Conservation (phyloP, 2,329 filamentous ascomycete genomes). For the Hypoxylon sp. region DNA sequence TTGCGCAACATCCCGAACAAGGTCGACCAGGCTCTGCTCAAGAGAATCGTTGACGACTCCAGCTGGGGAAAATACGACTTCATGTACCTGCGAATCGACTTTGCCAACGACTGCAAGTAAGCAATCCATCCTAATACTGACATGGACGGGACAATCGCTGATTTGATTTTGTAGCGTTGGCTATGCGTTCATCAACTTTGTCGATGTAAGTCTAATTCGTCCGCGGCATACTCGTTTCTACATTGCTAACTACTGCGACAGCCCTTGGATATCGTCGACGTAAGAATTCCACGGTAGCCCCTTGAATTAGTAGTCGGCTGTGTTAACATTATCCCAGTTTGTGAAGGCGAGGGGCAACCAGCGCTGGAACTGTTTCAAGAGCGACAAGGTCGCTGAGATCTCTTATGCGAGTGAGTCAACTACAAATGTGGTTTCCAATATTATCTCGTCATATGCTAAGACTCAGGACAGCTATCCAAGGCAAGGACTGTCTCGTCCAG, state of each 20-base stretch:
- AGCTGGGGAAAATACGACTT: slow-evolving; percentile 90
- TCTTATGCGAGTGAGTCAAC: slow-evolving; percentile 86
- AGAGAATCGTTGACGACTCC: slow-evolving; percentile 78
- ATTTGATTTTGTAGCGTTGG: slow-evolving; percentile 72
- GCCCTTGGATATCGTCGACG: slow-evolving; percentile 56
- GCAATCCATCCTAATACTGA: slow-evolving; percentile 45
- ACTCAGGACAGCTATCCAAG: slow-evolving; percentile 76
- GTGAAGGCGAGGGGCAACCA: slow-evolving; percentile 74
- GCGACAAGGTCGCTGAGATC: slow-evolving; percentile 85
- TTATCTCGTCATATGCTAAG: slow-evolving; percentile 39
- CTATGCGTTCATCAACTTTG: slow-evolving; percentile 97
- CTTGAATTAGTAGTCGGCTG: slow-evolving; percentile 44
- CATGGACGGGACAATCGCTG: slow-evolving; percentile 26
- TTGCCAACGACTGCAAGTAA: slow-evolving; percentile 83
- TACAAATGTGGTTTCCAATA: neutral
- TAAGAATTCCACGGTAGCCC: slow-evolving; percentile 56
- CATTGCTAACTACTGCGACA: slow-evolving; percentile 54
- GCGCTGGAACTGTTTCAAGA: slow-evolving; percentile 82
- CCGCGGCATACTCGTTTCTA: slow-evolving; percentile 39
- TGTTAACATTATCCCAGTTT: slow-evolving; percentile 62
- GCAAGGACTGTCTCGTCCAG: slow-evolving; percentile 86
- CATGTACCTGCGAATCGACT: slow-evolving; percentile 92
- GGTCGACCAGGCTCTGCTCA: slow-evolving; percentile 78
- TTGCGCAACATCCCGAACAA: slow-evolving; percentile 94
- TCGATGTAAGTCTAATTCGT: slow-evolving; percentile 64